Evolutionary conservation across 2,329 filamentous ascomycete genomes (phyloP).

Genomic region (Catunica adiposa): DNA sequence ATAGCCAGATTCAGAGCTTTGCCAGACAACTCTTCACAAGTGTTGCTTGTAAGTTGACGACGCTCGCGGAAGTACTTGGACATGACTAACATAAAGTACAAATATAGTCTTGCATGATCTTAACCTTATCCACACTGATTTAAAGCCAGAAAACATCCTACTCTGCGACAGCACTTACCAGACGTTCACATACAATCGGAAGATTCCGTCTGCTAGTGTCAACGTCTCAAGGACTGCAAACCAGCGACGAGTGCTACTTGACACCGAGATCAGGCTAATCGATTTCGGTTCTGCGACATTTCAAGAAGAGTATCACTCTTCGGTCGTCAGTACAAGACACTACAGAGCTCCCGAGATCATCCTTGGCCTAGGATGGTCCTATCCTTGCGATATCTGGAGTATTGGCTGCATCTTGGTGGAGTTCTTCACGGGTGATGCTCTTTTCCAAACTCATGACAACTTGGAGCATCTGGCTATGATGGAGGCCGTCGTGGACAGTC

Average conservation of each 20-base stretch:
- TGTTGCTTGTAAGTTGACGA: conserved; percentile 64
- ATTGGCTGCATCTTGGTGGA: conserved; percentile 58
- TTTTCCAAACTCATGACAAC: conserved; percentile 59
- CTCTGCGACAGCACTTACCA: conserved; percentile 49
- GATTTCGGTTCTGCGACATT: conserved; percentile 59
- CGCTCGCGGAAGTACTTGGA: not conserved
- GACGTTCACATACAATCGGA: conserved; percentile 54
- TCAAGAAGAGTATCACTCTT: conserved; percentile 57
- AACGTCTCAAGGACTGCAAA: conserved; percentile 43
- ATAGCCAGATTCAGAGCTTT: conserved; percentile 95
- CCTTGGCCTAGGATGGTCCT: conserved; percentile 53
- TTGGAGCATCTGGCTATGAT: conserved; percentile 62
- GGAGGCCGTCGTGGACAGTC: conserved; percentile 46
- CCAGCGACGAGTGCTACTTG: conserved; percentile 46
- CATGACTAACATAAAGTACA: not conserved
- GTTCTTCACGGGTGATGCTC: conserved; percentile 53
- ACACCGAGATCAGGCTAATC: conserved; percentile 54
- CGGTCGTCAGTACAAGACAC: conserved; percentile 52
- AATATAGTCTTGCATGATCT: conserved; percentile 75
- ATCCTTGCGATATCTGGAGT: conserved; percentile 57
- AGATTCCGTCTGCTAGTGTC: conserved; percentile 50
- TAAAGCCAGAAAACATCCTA: conserved; percentile 56
- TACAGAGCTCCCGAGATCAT: conserved; percentile 58
- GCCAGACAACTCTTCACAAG: conserved; percentile 93
- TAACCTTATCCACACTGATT: conserved; percentile 83